Percentiles rank a stretch among this genome's conserved stretches.
Conservation (phyloP, 768 basidiomycete genomes). For the Crepidotus variabilis region DNA sequence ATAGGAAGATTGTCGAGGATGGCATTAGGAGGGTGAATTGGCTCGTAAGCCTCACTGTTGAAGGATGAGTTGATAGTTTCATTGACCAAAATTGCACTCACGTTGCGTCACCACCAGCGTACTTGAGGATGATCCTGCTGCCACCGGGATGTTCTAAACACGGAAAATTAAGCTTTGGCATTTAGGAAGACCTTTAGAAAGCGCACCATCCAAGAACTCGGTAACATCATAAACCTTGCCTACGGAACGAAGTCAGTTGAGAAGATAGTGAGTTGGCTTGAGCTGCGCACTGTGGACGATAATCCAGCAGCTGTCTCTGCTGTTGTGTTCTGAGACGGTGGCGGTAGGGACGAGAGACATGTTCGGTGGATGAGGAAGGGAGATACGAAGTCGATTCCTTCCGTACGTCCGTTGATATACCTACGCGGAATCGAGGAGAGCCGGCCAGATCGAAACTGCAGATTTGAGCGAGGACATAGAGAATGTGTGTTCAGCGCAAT, state of each 20-base stretch:
- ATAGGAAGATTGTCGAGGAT: constrained; percentile 74
- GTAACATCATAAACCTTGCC: constrained; percentile 79
- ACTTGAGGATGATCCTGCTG: constrained; percentile 80
- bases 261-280: background rate
- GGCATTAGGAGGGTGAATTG: constrained; percentile 84
- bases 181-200: background rate
- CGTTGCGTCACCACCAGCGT: constrained; percentile 90
- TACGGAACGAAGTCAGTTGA: constrained; percentile 15
- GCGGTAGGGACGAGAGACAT: background rate
- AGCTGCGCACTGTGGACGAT: constrained; percentile 68
- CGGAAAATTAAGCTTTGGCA: background rate
- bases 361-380: background rate
- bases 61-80: background rate
- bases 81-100: constrained; percentile 28
- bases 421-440: background rate
- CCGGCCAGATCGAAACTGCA: background rate
- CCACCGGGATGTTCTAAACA: constrained; percentile 49
- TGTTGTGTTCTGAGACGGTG: constrained; percentile 26
- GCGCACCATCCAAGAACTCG: constrained; percentile 66
- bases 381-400: background rate
- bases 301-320: constrained; percentile 43
- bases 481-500: background rate
- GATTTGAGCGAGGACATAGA: background rate
- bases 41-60: constrained; percentile 72
- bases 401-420: background rate